A percentile compares a stretch with the other conserved stretches of the same genome.
Evolutionary conservation across 2,329 filamentous ascomycete genomes (phyloP).

Genomic region (Cadophora gregata): DNA sequence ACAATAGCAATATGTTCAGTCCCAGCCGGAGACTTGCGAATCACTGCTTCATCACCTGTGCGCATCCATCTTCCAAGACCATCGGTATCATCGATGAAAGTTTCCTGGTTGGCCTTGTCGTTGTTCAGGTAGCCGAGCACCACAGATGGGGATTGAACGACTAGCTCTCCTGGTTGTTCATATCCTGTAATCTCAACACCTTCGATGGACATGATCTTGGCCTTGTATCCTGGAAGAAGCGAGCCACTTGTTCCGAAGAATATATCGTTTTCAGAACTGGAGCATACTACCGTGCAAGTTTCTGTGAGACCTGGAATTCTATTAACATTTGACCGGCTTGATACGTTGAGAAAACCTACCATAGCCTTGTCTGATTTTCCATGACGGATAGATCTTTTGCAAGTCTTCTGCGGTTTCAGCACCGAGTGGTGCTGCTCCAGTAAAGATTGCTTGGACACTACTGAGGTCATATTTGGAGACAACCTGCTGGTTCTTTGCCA

Average conservation of each 20-base stretch:
- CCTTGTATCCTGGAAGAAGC: slow-evolving; percentile 68
- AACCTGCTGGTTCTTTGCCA: slow-evolving; percentile 68
- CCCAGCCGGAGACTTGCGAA: slow-evolving; percentile 67
- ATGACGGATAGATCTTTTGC: slow-evolving; percentile 64
- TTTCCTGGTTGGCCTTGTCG: slow-evolving; percentile 80
- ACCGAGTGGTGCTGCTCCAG: slow-evolving; percentile 79
- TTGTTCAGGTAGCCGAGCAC: slow-evolving; percentile 88
- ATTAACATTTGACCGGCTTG: not conserved
- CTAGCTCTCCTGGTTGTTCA: slow-evolving; percentile 79
- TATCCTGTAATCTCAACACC: slow-evolving; percentile 69
- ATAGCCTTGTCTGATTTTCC: slow-evolving; percentile 74
- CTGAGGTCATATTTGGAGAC: slow-evolving; percentile 74
- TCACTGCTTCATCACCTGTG: slow-evolving; percentile 83
- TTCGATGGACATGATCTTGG: slow-evolving; percentile 69
- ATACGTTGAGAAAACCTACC: slow-evolving; percentile 50
- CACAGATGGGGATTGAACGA: slow-evolving; percentile 77
- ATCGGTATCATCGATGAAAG: slow-evolving; percentile 71
- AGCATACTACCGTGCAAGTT: slow-evolving; percentile 71
- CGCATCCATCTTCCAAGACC: slow-evolving; percentile 69
- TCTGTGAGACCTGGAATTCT: slow-evolving; percentile 70
- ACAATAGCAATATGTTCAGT: slow-evolving; percentile 85
- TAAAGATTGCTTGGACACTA: slow-evolving; percentile 69
- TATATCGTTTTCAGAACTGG: slow-evolving; percentile 66
- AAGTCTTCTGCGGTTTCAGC: slow-evolving; percentile 73
- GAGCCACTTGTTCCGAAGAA: slow-evolving; percentile 75